Conservation (phyloP, 1,284 basidiomycete genomes). For the Salmacisia buchloeana region DNA sequence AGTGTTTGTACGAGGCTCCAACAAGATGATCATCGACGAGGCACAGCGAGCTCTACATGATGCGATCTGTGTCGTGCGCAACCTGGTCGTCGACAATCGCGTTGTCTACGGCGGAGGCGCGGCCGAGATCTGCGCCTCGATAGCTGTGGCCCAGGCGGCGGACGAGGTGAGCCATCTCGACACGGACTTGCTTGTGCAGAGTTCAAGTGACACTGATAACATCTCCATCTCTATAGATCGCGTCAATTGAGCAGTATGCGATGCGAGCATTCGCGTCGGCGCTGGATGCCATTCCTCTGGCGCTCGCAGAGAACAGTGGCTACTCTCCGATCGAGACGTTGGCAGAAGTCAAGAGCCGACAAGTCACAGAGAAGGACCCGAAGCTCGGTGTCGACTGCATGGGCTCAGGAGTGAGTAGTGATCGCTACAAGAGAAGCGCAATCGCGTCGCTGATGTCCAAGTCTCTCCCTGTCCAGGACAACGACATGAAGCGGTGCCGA, state of each 20-base stretch:
- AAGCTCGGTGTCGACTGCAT: conserved; percentile 89
- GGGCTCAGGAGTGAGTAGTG: conserved; percentile 66
- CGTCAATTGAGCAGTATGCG: conserved; percentile 91
- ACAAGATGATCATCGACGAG: conserved; percentile 99
- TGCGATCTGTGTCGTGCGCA: conserved; percentile 93
- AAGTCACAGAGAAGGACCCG: conserved; percentile 80
- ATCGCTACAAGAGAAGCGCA: background rate
- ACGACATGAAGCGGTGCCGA: conserved; percentile 92
- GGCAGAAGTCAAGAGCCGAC: conserved; percentile 85
- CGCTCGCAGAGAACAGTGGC: conserved; percentile 95
- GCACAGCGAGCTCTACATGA: conserved; percentile 96
- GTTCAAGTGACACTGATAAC: too few relatives aligned
- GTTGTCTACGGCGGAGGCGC: conserved; percentile 98
- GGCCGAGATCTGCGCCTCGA: conserved; percentile 88
- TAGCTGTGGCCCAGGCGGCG: conserved; percentile 87
- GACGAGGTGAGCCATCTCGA: conserved; percentile 74
- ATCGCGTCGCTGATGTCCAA: background rate
- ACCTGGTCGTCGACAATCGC: conserved; percentile 87
- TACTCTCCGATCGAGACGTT: conserved; percentile 93
- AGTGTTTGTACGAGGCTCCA: conserved; percentile 91
- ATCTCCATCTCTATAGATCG: background rate
- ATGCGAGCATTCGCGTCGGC: conserved; percentile 97
- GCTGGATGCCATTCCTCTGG: conserved; percentile 84
- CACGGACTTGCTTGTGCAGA: too few relatives aligned
- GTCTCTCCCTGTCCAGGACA: conserved; percentile 17